Evolutionary conservation across 2,329 filamentous ascomycete species (phyloP).

Genomic region (Talaromyces sp.): DNA sequence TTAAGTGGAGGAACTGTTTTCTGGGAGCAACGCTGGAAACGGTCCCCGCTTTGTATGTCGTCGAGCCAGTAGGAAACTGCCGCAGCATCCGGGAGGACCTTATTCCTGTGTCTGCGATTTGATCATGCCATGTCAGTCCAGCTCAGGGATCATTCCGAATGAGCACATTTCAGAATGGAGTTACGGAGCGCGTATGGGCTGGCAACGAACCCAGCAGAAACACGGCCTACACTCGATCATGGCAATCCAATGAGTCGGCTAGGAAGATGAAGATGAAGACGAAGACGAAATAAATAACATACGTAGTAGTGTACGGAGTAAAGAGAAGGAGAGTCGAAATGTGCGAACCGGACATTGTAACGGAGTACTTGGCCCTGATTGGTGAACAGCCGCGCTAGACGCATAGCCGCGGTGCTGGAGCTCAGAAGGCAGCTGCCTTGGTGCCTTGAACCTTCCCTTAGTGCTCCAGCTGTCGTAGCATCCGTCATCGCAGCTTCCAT

Average conservation of each 20-base stretch:
- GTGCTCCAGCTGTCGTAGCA: not conserved
- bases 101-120: not conserved
- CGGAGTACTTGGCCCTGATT: not conserved
- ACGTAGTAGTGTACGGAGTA: too few relatives aligned
- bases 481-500: constrained; percentile 10
- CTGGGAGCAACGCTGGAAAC: not conserved
- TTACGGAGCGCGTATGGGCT: too few relatives aligned
- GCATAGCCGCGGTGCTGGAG: constrained; percentile 11
- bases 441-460: constrained; percentile 8
- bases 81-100: not conserved
- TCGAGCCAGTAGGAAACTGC: constrained; percentile 1
- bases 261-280: too few relatives aligned
- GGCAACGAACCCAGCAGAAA: too few relatives aligned
- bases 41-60: not conserved
- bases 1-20: not conserved
- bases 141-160: too few relatives aligned
- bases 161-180: too few relatives aligned
- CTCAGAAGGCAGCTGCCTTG: constrained; percentile 13
- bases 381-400: constrained; percentile 4
- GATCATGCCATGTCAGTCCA: too few relatives aligned
- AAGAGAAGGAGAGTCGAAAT: not conserved
- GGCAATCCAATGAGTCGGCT: too few relatives aligned
- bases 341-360: too few relatives aligned
- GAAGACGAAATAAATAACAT: too few relatives aligned
- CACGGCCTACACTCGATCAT: too few relatives aligned